phyloP scores from a whole-genome alignment of 73 alveolate genomes.

The Halteria grandinella region DNA sequence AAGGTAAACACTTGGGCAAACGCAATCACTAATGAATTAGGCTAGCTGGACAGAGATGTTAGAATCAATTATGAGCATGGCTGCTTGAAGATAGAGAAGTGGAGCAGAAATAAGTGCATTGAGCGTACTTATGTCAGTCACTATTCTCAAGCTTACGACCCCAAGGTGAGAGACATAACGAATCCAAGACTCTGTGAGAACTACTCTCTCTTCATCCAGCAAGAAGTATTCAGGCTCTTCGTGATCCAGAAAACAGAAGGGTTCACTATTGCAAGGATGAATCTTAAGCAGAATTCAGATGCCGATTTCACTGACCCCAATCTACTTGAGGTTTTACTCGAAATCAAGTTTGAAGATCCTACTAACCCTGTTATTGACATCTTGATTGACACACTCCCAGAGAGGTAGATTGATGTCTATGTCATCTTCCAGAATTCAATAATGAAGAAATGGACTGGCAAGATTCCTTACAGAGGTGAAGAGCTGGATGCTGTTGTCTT shows the following conservation, averaged over 20 bases:
- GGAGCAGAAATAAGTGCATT: conserved; percentile 8
- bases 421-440: background rate
- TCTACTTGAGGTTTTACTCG: no score
- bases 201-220: no score
- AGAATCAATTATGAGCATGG: background rate
- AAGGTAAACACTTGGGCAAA: conserved; percentile 2
- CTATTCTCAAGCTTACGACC: no score
- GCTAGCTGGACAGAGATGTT: background rate
- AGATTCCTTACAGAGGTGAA: background rate
- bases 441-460: conserved; percentile 3
- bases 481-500: background rate
- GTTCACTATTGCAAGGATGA: no score
- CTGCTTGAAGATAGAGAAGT: conserved; percentile 5
- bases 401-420: conserved; percentile 1
- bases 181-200: no score
- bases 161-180: no score
- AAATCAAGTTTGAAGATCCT: conserved; percentile 17
- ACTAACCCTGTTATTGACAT: background rate
- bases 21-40: background rate
- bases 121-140: background rate
- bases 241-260: conserved; percentile 14
- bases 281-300: no score
- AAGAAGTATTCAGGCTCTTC: conserved; percentile 3
- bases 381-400: background rate
- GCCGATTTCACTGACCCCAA: no score